phyloP scores from a whole-genome alignment of 768 basidiomycete genomes.

The Boletus rufocinnamomeus region DNA sequence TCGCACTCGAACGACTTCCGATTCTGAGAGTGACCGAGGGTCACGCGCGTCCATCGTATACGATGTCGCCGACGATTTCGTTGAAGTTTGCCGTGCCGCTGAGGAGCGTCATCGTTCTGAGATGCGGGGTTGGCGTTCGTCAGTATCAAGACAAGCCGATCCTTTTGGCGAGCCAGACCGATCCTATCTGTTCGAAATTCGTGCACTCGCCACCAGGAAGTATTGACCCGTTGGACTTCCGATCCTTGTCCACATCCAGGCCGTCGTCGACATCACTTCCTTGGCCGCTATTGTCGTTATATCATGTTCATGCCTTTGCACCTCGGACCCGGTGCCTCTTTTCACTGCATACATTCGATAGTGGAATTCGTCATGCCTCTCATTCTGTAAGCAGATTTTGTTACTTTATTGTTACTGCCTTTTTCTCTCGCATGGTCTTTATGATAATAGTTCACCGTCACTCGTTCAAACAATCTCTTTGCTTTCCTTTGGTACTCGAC shows the following conservation, averaged over 20 bases:
- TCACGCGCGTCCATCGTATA: conserved; percentile 78
- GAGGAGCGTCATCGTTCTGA: conserved; percentile 83
- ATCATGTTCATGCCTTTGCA: conserved; percentile 21
- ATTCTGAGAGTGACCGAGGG: conserved; percentile 71
- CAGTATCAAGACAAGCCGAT: conserved; percentile 23
- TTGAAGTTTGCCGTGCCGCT: conserved; percentile 69
- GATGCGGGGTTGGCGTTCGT: conserved; percentile 75
- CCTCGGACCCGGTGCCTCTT: conserved; percentile 22
- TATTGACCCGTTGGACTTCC: conserved; percentile 47
- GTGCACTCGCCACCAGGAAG: conserved; percentile 82
- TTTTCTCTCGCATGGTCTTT: conserved; percentile 30
- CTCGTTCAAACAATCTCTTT: conserved; percentile 21
- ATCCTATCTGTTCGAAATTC: conserved; percentile 75
- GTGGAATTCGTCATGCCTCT: conserved; percentile 25
- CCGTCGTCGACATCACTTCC: not conserved
- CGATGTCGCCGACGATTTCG: conserved; percentile 75
- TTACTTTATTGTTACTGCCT: conserved; percentile 32
- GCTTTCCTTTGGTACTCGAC: conserved; percentile 29
- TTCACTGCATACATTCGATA: conserved; percentile 26
- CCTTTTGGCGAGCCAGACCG: conserved; percentile 51
- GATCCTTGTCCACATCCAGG: not conserved
- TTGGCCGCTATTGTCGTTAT: conserved; percentile 6
- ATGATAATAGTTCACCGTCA: conserved; percentile 26
- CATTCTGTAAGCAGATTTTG: conserved; percentile 30
- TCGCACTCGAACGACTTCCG: conserved; percentile 67